Evolutionary conservation across 2,329 filamentous ascomycete species (phyloP).

Genomic region (Apiospora marii): DNA sequence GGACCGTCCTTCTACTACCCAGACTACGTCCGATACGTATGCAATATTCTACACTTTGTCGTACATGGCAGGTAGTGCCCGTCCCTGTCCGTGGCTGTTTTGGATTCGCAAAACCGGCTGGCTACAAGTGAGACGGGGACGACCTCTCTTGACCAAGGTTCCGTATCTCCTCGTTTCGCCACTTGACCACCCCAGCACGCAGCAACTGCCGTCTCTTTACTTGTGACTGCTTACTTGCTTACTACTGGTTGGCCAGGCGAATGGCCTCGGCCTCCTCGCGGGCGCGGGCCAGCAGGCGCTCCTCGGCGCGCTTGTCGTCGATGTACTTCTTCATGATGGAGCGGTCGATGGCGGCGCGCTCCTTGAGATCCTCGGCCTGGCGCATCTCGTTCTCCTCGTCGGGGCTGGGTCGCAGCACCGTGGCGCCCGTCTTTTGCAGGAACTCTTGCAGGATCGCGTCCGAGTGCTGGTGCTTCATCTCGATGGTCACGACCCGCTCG

Average conservation of each 20-base stretch:
- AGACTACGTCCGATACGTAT: background rate
- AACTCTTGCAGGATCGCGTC: constrained; percentile 70
- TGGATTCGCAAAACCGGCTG: background rate
- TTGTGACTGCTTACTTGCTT: background rate
- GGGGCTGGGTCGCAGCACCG: constrained; percentile 60
- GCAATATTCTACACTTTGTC: constrained; percentile 19
- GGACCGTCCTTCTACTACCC: background rate
- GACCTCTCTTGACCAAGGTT: background rate
- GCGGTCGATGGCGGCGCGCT: constrained; percentile 61
- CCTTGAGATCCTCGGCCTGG: constrained; percentile 62
- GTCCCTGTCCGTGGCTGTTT: background rate
- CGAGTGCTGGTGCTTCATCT: constrained; percentile 70
- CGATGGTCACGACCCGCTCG: constrained; percentile 62
- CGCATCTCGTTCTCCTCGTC: constrained; percentile 67
- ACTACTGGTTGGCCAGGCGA: constrained; percentile 44
- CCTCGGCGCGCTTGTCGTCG: constrained; percentile 67
- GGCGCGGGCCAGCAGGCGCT: constrained; percentile 63
- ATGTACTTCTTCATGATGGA: constrained; percentile 59
- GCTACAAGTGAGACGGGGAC: background rate
- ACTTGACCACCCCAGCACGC: background rate
- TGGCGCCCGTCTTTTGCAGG: constrained; percentile 68
- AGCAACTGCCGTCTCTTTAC: background rate
- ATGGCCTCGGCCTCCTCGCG: constrained; percentile 57
- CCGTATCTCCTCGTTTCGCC: background rate
- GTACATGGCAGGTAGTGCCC: constrained; percentile 14